A percentile compares a stretch with the other conserved stretches of the same genome.
Conservation (phyloP, 2,329 filamentous ascomycete species). For the Elsinoe batatas region DNA sequence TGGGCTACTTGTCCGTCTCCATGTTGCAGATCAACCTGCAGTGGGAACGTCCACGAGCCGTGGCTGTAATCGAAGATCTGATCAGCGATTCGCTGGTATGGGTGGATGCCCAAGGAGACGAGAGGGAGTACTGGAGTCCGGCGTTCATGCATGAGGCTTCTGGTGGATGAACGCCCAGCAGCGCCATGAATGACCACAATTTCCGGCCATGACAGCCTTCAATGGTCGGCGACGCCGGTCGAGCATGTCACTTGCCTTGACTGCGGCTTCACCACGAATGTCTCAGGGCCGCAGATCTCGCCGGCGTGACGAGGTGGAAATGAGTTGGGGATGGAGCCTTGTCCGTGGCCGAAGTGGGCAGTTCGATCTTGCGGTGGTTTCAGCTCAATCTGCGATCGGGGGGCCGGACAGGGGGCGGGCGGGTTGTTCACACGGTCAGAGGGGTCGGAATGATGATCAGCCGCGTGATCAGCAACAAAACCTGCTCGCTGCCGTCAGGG, state of each 20-base stretch:
- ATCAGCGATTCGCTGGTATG: conserved; percentile 84
- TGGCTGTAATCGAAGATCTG: conserved; percentile 83
- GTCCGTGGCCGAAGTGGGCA: not conserved
- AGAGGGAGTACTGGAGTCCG: conserved; percentile 92
- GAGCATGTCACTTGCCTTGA: too few relatives aligned
- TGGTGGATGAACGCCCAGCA: not conserved
- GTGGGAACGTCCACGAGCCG: conserved; percentile 77
- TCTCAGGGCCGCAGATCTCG: not conserved
- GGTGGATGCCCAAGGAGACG: conserved; percentile 76
- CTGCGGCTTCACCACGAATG: too few relatives aligned
- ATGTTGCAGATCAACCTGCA: conserved; percentile 80
- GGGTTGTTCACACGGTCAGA: not conserved
- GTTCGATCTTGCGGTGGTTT: not conserved
- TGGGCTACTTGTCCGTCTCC: conserved; percentile 81
- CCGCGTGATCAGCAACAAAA: conserved; percentile 1
- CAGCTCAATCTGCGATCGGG: not conserved
- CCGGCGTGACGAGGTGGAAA: not conserved
- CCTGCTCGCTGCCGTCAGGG: not conserved
- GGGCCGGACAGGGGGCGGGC: not conserved
- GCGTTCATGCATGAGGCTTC: conserved; percentile 49
- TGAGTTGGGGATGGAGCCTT: not conserved
- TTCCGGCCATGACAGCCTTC: not conserved
- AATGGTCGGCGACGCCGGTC: not conserved
- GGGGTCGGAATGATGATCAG: conserved; percentile 2
- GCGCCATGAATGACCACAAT: not conserved